Evolutionary conservation across 768 basidiomycete species (phyloP).

Genomic region (Agrocybe chaxingu): DNA sequence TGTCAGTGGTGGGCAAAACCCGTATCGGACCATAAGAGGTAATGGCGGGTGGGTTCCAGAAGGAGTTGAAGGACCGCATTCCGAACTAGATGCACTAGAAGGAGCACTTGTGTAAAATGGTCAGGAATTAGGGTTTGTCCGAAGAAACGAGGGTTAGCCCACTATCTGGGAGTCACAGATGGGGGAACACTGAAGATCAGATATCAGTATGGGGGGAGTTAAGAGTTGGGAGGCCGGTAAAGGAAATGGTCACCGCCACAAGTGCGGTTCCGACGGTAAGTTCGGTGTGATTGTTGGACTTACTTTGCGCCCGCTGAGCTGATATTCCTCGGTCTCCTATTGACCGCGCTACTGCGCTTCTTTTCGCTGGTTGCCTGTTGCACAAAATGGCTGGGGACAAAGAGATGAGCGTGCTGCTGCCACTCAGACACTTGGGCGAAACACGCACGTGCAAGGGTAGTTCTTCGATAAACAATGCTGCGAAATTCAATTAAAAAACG

Average conservation of each 20-base stretch:
- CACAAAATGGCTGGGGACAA: constrained; percentile 57
- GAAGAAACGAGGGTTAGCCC: constrained; percentile 16
- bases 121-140: not conserved
- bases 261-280: constrained; percentile 18
- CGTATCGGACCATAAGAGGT: constrained; percentile 44
- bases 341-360: constrained; percentile 58
- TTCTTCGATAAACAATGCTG: constrained; percentile 87
- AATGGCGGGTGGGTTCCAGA: constrained; percentile 21
- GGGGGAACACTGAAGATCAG: constrained; percentile 23
- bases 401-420: too few species aligned
- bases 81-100: constrained; percentile 22
- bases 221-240: constrained; percentile 16
- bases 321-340: constrained; percentile 65
- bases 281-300: constrained; percentile 16
- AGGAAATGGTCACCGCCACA: constrained; percentile 16
- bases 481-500: constrained; percentile 12
- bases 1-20: constrained; percentile 52
- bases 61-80: constrained; percentile 18
- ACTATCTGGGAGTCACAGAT: constrained; percentile 37
- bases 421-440: constrained; percentile 2
- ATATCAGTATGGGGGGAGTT: not conserved
- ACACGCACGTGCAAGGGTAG: constrained; percentile 85
- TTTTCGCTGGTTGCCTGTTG: constrained; percentile 86
- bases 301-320: constrained; percentile 45
- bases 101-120: not conserved